These are phyloP conservation scores for Trypanosoma mega DNA, from an alignment of 208 protist species.

Conservation along the genomic window DNA sequence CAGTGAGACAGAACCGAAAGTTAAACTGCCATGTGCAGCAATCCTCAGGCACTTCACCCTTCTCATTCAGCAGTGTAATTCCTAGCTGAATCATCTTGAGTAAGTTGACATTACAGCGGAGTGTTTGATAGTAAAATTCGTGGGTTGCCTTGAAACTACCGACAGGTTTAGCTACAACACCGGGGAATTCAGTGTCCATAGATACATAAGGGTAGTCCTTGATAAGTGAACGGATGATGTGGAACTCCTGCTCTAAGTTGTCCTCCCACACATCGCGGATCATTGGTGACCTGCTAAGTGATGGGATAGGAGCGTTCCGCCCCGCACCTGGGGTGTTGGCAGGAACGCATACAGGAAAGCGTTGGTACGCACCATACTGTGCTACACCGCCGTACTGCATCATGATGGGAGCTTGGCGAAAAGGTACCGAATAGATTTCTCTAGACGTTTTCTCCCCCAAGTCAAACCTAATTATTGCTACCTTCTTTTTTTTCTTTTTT, in stretches of 20 bases:
- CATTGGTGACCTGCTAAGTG: conserved; percentile 87
- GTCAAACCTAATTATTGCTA: background rate
- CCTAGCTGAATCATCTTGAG: conserved; percentile 99
- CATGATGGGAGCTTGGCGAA: no score
- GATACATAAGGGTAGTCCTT: conserved; percentile 97
- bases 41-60: conserved; percentile 94
- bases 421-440: no score
- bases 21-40: conserved; percentile 99
- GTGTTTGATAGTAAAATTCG: conserved; percentile 97
- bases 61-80: conserved; percentile 97
- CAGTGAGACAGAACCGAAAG: conserved; percentile 97
- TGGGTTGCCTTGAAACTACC: conserved; percentile 93
- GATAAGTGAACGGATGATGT: conserved; percentile 91
- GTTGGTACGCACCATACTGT: conserved; percentile 24
- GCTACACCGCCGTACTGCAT: conserved; percentile 25
- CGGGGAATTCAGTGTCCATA: conserved; percentile 99
- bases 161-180: conserved; percentile 96
- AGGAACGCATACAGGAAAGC: background rate
- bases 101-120: conserved; percentile 98
- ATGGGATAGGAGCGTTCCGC: conserved; percentile 36
- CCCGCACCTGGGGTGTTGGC: background rate
- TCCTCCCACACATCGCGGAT: conserved; percentile 97
- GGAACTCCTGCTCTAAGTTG: conserved; percentile 97
- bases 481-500: background rate
- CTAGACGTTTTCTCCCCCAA: no score